phyloP scores from a whole-genome alignment of 305 asterid species.

The Fraxinus ornus region DNA sequence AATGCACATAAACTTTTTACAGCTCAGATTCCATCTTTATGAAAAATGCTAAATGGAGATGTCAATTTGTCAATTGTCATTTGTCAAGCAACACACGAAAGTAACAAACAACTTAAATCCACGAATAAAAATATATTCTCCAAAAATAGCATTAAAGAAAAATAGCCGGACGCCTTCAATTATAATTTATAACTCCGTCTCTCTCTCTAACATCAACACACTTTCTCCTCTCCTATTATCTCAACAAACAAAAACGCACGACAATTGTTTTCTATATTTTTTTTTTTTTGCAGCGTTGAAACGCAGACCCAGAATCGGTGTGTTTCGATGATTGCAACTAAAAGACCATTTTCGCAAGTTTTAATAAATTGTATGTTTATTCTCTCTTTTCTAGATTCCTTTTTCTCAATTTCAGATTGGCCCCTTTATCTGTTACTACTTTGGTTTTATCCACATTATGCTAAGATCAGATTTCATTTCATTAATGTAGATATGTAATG shows the following conservation, averaged over 20 bases:
- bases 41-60: background rate
- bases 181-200: background rate
- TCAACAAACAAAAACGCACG: constrained; percentile 11
- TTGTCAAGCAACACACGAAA: background rate
- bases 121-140: background rate
- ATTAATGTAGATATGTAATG: constrained; percentile 5
- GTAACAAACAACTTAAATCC: background rate
- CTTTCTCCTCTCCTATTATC: background rate
- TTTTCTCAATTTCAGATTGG: constrained; percentile 4
- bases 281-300: constrained; percentile 1
- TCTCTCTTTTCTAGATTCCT: constrained; percentile 1
- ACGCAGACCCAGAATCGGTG: constrained; percentile 9
- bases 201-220: background rate
- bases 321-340: constrained; percentile 10
- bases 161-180: constrained; percentile 9
- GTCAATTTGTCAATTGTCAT: constrained; percentile 5
- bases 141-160: background rate
- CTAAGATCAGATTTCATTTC: constrained; percentile 5
- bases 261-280: background rate
- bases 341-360: background rate
- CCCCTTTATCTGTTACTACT: background rate
- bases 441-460: constrained; percentile 2
- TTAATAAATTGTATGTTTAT: constrained; percentile 5
- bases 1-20: background rate
- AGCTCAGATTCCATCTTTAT: constrained; percentile 9